Conservation (phyloP, 164 flowering plant species). For the Umbilicus rupestris region DNA sequence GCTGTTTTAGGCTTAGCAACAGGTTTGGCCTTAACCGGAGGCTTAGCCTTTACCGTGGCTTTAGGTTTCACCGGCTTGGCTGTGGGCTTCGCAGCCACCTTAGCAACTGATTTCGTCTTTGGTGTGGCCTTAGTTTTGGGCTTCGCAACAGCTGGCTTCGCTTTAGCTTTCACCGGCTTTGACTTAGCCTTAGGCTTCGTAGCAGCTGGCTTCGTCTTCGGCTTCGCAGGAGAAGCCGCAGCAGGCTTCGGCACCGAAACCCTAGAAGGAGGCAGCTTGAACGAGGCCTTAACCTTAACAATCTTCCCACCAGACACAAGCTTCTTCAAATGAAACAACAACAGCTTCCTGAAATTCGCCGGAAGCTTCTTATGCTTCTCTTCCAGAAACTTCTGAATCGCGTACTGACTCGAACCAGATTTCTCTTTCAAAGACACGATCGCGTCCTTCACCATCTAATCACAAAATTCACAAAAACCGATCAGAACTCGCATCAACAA, state of each 20-base stretch:
- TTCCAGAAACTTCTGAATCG: slow-evolving; percentile 29
- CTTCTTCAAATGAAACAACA: slow-evolving; percentile 28
- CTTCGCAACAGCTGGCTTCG: slow-evolving; percentile 15
- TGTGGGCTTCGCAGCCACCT: slow-evolving; percentile 14
- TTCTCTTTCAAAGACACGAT: slow-evolving; percentile 33
- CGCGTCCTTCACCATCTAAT: slow-evolving; percentile 37
- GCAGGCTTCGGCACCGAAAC: slow-evolving; percentile 8
- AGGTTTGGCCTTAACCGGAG: slow-evolving; percentile 15
- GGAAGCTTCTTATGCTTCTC: slow-evolving; percentile 34
- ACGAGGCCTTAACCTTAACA: slow-evolving; percentile 29
- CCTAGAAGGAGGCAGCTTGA: slow-evolving; percentile 24
- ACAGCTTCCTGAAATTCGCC: slow-evolving; percentile 28
- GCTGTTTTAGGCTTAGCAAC: slow-evolving; percentile 13
- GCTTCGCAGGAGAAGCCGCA: slow-evolving; percentile 10
- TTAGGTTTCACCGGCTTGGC: slow-evolving; percentile 7
- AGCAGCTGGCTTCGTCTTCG: slow-evolving; percentile 12
- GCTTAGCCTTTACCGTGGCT: slow-evolving; percentile 16
- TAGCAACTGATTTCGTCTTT: slow-evolving; percentile 22
- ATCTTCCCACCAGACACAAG: slow-evolving; percentile 25
- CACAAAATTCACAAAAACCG: slow-evolving; percentile 1
- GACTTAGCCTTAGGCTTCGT: slow-evolving; percentile 14
- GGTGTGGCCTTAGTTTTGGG: slow-evolving; percentile 15
- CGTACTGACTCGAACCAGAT: slow-evolving; percentile 35
- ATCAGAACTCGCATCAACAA: slow-evolving; percentile 2
- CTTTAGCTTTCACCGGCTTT: slow-evolving; percentile 18